Conservation (phyloP, 208 protist species). For the Phytomonas sp. region DNA sequence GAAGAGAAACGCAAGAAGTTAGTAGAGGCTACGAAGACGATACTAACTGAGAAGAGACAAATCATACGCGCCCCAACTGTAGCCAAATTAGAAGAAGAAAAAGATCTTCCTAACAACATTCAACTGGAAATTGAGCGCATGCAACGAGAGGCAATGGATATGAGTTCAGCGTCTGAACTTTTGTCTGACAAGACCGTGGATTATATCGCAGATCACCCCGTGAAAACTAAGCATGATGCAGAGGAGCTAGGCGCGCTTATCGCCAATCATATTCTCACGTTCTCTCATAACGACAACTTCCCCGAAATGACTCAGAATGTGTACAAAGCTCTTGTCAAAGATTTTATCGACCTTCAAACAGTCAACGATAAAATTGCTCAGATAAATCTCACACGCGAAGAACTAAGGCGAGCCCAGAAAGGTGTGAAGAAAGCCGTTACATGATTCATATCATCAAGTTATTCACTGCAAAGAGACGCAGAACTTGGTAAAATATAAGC, state of each 20-base stretch:
- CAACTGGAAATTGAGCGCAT: constrained; percentile 40
- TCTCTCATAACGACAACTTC: constrained; percentile 29
- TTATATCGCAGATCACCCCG: constrained; percentile 38
- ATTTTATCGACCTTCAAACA: constrained; percentile 27
- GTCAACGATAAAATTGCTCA: constrained; percentile 36
- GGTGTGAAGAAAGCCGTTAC: constrained; percentile 18
- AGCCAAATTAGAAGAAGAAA: constrained; percentile 30
- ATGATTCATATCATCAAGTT: neutral
- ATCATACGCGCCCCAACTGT: constrained; percentile 36
- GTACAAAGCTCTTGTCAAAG: constrained; percentile 35
- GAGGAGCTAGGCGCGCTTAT: constrained; percentile 38
- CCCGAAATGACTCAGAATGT: constrained; percentile 35
- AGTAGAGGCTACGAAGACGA: constrained; percentile 36
- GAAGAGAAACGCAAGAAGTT: constrained; percentile 48
- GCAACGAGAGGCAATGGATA: constrained; percentile 47
- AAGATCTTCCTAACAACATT: constrained; percentile 44
- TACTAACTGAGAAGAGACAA: constrained; percentile 52
- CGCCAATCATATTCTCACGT: constrained; percentile 41
- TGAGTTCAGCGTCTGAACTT: constrained; percentile 22
- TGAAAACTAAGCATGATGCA: constrained; percentile 26
- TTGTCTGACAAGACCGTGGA: constrained; percentile 17
- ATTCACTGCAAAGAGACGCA: neutral
- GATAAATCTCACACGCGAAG: constrained; percentile 34
- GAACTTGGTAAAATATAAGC: neutral
- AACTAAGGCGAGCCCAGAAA: constrained; percentile 39